These are phyloP conservation scores for Pseudogymnoascus pannorum DNA, from an alignment of 2,329 filamentous ascomycete species.

Conservation along the genomic window DNA sequence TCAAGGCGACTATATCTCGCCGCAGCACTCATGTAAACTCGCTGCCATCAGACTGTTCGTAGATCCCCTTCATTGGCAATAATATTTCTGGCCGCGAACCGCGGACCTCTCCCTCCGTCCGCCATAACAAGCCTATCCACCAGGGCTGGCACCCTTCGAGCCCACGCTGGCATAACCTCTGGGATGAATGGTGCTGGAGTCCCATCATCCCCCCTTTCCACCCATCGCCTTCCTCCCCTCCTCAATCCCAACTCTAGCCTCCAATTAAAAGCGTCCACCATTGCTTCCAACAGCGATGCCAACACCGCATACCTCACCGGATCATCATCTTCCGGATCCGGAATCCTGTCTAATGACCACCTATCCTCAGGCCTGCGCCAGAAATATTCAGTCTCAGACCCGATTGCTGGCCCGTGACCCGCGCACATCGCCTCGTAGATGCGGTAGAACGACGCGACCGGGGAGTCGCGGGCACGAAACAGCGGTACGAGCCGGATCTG, in stretches of 20 bases:
- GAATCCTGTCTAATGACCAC: conserved; percentile 22
- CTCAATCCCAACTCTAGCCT: conserved; percentile 21
- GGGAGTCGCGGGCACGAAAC: conserved; percentile 21
- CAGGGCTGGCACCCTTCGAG: not conserved
- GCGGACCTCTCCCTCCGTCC: not conserved
- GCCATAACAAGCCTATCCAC: not conserved
- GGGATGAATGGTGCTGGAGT: conserved; percentile 15
- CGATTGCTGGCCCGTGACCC: conserved; percentile 15
- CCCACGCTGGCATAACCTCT: conserved; percentile 7
- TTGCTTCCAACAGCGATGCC: conserved; percentile 22
- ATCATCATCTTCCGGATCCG: conserved; percentile 24
- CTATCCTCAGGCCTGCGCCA: conserved; percentile 20
- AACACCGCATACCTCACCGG: conserved; percentile 27
- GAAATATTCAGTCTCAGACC: conserved; percentile 21
- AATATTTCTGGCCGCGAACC: not conserved
- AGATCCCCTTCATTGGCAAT: not conserved
- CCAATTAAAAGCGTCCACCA: conserved; percentile 26
- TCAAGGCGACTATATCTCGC: not conserved
- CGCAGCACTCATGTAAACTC: not conserved
- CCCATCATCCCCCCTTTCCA: conserved; percentile 15
- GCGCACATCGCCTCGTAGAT: conserved; percentile 23
- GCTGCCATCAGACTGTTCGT: not conserved
- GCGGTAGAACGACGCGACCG: conserved; percentile 23
- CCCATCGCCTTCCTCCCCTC: conserved; percentile 17
- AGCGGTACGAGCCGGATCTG: conserved; percentile 2